phyloP scores from a whole-genome alignment of 441 rosid genomes.

The Viola pubescens region DNA sequence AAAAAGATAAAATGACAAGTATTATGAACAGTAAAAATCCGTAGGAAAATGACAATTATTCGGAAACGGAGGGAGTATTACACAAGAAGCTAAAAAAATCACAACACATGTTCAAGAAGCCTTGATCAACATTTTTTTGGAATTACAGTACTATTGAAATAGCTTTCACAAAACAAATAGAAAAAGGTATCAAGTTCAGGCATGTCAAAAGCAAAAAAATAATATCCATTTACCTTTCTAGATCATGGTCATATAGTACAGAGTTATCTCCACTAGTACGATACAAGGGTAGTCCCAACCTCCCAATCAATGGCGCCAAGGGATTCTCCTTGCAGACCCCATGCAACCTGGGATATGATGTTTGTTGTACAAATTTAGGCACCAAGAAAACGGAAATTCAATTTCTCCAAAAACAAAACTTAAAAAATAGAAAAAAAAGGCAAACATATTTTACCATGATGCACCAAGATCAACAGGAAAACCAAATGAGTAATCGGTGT shows the following conservation, averaged over 20 bases:
- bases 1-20: too few species aligned
- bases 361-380: slow-evolving; percentile 3
- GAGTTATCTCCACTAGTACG: slow-evolving; percentile 96
- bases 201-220: slow-evolving; percentile 3
- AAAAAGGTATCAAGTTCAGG: not conserved
- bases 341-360: slow-evolving; percentile 60
- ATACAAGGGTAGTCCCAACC: slow-evolving; percentile 82
- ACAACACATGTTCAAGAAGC: too few species aligned
- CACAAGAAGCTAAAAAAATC: too few species aligned
- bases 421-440: not conserved
- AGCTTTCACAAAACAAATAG: not conserved
- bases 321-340: slow-evolving; percentile 96
- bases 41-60: too few species aligned
- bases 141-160: too few species aligned
- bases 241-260: slow-evolving; percentile 89
- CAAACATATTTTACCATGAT: slow-evolving; percentile 49
- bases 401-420: not conserved
- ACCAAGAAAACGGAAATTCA: not conserved
- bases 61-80: too few species aligned
- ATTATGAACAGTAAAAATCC: too few species aligned
- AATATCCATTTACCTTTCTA: slow-evolving; percentile 60
- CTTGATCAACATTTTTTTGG: not conserved
- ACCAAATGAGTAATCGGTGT: slow-evolving; percentile 81
- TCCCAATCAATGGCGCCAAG: slow-evolving; percentile 76
- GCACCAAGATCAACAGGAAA: slow-evolving; percentile 95